Base-by-base conservation (phyloP, 352 stramenopile species). In the Pythium sukuiense region DNA sequence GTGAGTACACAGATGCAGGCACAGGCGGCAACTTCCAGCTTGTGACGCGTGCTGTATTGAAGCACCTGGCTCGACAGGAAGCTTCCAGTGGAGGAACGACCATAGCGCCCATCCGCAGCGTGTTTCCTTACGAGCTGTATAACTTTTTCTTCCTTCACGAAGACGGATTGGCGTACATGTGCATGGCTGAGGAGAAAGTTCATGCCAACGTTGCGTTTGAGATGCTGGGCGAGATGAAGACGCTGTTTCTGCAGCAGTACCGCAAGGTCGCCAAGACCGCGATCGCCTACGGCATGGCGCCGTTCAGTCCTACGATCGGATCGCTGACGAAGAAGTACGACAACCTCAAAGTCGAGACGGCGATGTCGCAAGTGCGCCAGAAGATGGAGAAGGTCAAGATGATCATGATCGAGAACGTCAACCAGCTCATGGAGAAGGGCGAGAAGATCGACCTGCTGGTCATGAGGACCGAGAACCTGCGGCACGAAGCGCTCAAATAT, bases 331-430 rank as follows among this genome's bases (percentile, higher is more conserved):
- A 90, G 60, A 93, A 93, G 50, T 95, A 93, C 62, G 87, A 95
- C 63, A 91, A 93, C 67, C 81, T 86, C 45, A 88, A 84, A 63
- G 55, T 92, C 3, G 81, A 93, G n/a, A 92, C 82, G n/a, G 81
- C 81, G 13, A 78, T 93, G 52, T 76, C 79, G 0, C 83, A 92
- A 58, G 88, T 98, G 27, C 93, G 97, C 48, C 89, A 92, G 70
- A 97, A 99, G 81, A 98, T 99, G 82, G 97, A 99, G 67, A 89
- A 97, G 56, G 92, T 99, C 46, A 99, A 99, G 71, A 96, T 94
- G 70, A 87, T 99, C 54, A 99, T 99, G 94, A 95, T 99, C 26
- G 90, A 99, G 46, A 99, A 99, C 73, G 97, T 99, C n/a, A 88
- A 93, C 81, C 85, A 92, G 81, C 88, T 99, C 26, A 91, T 99